Conservation (phyloP, 495 filamentous ascomycete genomes). For the Hypoxylon crocopeplum region DNA sequence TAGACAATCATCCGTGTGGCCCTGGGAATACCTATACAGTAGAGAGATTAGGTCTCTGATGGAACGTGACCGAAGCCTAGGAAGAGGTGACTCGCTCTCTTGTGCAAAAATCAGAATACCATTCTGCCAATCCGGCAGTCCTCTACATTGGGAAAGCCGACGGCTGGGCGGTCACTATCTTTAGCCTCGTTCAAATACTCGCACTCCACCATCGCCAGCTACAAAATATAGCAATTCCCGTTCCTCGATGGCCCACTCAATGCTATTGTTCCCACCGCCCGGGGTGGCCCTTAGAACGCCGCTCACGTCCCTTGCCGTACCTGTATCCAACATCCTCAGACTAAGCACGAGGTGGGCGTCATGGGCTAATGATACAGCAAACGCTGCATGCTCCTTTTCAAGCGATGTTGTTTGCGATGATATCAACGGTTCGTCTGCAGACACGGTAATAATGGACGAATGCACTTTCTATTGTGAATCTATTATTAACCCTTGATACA, state of each 20-base stretch:
- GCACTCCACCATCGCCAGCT: slow-evolving; percentile 75
- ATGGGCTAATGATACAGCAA: slow-evolving; percentile 75
- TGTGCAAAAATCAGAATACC: too few species aligned
- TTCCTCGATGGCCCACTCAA: slow-evolving; percentile 53
- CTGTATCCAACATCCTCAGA: slow-evolving; percentile 78
- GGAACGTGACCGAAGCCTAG: too few species aligned
- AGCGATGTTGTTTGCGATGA: slow-evolving; percentile 63
- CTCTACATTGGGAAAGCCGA: background rate
- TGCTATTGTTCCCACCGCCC: slow-evolving; percentile 45
- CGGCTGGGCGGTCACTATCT: slow-evolving; percentile 13
- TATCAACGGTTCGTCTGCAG: slow-evolving; percentile 74
- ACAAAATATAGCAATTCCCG: slow-evolving; percentile 84
- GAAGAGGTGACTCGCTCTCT: too few species aligned
- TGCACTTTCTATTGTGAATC: slow-evolving; percentile 51
- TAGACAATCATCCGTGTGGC: too few species aligned
- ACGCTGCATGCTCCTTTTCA: slow-evolving; percentile 71
- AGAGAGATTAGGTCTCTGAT: too few species aligned
- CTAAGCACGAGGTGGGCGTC: slow-evolving; percentile 72
- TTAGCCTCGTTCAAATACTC: slow-evolving; percentile 78
- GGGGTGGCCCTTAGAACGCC: slow-evolving; percentile 81
- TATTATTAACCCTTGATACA: slow-evolving; percentile 33
- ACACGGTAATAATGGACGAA: slow-evolving; percentile 69
- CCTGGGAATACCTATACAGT: too few species aligned
- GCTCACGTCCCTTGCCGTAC: slow-evolving; percentile 87
- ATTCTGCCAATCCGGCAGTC: too few species aligned